A percentile compares a stretch with the other conserved stretches of the same genome.
phyloP scores from a whole-genome alignment of 805 yeast genomes.

The Saturnispora quitensis region DNA sequence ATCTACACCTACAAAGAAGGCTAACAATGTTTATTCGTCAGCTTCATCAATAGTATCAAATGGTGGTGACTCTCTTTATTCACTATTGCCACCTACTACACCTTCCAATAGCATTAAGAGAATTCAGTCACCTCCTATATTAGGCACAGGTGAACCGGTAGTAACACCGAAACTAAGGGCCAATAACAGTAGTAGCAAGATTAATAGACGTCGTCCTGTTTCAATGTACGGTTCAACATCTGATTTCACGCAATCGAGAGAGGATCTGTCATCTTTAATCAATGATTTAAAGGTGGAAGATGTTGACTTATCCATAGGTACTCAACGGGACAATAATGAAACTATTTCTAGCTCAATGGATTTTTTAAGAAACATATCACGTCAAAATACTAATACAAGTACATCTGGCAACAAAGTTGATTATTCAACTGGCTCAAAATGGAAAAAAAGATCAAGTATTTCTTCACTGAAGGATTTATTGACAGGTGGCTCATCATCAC shows the following conservation, averaged over 20 bases:
- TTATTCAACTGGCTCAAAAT: slow-evolving; percentile 13
- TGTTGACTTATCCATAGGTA: slow-evolving; percentile 24
- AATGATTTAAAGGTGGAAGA: slow-evolving; percentile 23
- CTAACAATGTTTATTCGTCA: slow-evolving; percentile 2
- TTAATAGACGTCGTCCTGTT: slow-evolving; percentile 6
- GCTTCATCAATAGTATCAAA: slow-evolving; percentile 3
- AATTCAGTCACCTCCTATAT: background rate
- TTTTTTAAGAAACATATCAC: slow-evolving; percentile 29
- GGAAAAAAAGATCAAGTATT: slow-evolving; percentile 28
- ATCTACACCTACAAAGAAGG: background rate
- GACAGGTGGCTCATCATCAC: slow-evolving; percentile 26
- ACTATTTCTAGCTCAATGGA: slow-evolving; percentile 31
- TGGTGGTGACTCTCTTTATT: slow-evolving; percentile 3
- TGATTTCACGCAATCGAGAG: background rate
- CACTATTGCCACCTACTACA: background rate
- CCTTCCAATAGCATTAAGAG: background rate
- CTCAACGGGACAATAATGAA: slow-evolving; percentile 9
- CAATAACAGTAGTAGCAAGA: background rate
- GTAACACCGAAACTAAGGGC: background rate
- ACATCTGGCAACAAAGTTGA: background rate
- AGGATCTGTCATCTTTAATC: slow-evolving; percentile 10
- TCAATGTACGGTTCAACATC: slow-evolving; percentile 9
- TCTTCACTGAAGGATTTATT: slow-evolving; percentile 27
- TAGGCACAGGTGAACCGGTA: background rate
- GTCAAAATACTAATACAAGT: slow-evolving; percentile 22